Conservation (phyloP, 495 filamentous ascomycete species). For the Aspergillus sclerotiicarbonarius region DNA sequence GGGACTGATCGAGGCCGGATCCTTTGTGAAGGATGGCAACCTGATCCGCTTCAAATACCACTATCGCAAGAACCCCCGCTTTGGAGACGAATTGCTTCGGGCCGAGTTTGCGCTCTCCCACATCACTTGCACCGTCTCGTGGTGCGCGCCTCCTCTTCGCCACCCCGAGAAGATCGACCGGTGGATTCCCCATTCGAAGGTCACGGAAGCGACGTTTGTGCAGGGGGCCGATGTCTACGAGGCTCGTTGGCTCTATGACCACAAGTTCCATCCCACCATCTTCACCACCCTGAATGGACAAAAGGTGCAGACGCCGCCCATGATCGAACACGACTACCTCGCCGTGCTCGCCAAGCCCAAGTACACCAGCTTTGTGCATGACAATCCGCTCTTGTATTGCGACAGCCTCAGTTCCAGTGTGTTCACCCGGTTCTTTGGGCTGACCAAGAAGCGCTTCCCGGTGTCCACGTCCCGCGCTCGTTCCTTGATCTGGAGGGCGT, state of each 20-base stretch:
- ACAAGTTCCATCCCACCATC: constrained; percentile 61
- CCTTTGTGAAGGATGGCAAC: constrained; percentile 54
- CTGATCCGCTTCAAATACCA: constrained; percentile 56
- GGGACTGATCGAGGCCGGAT: constrained; percentile 54
- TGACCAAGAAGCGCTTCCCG: constrained; percentile 49
- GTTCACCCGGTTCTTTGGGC: constrained; percentile 44
- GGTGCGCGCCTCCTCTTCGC: constrained; percentile 54
- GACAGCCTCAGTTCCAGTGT: constrained; percentile 45
- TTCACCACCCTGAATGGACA: constrained; percentile 57
- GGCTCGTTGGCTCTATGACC: constrained; percentile 57
- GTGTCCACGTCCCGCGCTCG: constrained; percentile 58
- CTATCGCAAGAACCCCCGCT: constrained; percentile 56
- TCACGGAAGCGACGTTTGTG: constrained; percentile 58
- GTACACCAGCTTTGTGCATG: constrained; percentile 51
- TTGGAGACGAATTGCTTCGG: constrained; percentile 56
- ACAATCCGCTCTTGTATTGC: constrained; percentile 57
- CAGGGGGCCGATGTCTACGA: constrained; percentile 54
- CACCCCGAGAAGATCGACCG: constrained; percentile 52
- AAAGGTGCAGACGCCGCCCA: constrained; percentile 53
- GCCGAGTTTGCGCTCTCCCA: constrained; percentile 56
- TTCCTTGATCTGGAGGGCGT: constrained; percentile 62
- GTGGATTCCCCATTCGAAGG: constrained; percentile 60
- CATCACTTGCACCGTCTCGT: constrained; percentile 55
- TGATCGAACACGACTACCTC: constrained; percentile 58
- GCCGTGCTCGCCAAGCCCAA: constrained; percentile 55